Percentiles rank a stretch among this genome's conserved stretches.
Evolutionary conservation across 345 rosid genomes (phyloP).

Genomic region (Odontarrhena argentea): DNA sequence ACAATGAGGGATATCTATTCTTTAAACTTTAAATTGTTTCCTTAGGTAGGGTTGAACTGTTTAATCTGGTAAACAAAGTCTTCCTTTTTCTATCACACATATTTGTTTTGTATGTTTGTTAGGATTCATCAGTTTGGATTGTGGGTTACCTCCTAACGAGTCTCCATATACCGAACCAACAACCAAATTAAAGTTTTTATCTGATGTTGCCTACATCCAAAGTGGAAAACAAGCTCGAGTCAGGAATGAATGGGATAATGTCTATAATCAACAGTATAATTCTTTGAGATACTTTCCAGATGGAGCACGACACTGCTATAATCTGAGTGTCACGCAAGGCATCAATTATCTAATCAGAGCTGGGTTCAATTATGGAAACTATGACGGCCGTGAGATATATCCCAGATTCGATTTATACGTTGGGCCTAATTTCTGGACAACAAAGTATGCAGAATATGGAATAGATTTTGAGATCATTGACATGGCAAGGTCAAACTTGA

Average conservation of each 20-base stretch:
- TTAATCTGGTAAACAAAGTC: no score
- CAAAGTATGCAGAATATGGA: constrained; percentile 9
- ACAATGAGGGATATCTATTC: no score
- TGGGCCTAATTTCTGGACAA: constrained; percentile 42
- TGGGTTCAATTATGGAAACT: constrained; percentile 43
- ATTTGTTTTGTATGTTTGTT: not conserved
- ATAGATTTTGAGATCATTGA: constrained; percentile 38
- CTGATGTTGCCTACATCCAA: constrained; percentile 34
- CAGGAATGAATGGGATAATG: not conserved
- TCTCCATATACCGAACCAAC: constrained; percentile 9
- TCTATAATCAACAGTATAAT: not conserved
- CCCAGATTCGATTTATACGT: constrained; percentile 46
- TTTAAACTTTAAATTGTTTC: no score
- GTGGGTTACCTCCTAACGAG: constrained; percentile 35
- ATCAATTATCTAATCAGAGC: constrained; percentile 41
- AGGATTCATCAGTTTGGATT: constrained; percentile 26
- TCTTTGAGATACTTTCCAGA: constrained; percentile 38
- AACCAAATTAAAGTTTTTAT: constrained; percentile 24
- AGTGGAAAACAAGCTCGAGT: constrained; percentile 12
- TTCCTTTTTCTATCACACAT: no score
- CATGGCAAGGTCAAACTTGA: no score
- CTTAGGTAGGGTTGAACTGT: no score
- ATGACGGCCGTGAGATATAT: constrained; percentile 23
- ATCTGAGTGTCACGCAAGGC: constrained; percentile 13
- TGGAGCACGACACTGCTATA: constrained; percentile 44